phyloP scores from a whole-genome alignment of 441 rosid genomes.

The Populus hybrid region DNA sequence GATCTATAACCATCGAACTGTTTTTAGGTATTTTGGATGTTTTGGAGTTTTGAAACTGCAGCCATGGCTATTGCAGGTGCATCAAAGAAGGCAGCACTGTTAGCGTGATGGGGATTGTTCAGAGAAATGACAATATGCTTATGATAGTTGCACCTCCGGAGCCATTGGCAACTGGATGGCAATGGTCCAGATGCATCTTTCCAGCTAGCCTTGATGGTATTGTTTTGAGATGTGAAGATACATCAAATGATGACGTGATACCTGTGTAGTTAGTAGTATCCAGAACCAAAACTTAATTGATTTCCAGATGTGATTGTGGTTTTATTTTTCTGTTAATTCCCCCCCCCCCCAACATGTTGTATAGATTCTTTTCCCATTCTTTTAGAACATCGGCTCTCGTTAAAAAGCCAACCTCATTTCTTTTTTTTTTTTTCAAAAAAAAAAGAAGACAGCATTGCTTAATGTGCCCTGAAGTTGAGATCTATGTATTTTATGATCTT shows the following conservation, averaged over 20 bases:
- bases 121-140: conserved; percentile 74
- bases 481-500: too few species aligned
- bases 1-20: background rate
- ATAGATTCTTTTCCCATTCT: background rate
- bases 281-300: background rate
- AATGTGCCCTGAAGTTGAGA: too few species aligned
- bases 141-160: conserved; percentile 79
- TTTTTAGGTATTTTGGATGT: background rate
- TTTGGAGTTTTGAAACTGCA: background rate
- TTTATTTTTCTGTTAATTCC: background rate
- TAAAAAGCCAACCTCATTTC: background rate
- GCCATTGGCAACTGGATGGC: conserved; percentile 78
- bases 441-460: too few species aligned
- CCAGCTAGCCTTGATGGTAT: conserved; percentile 78
- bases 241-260: conserved; percentile 73
- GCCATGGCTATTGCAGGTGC: conserved; percentile 36
- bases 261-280: conserved; percentile 43
- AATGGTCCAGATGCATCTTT: conserved; percentile 64
- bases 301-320: background rate
- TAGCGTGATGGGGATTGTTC: conserved; percentile 84
- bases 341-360: background rate
- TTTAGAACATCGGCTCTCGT: background rate
- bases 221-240: conserved; percentile 81
- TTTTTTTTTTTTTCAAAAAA: too few species aligned
- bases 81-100: conserved; percentile 92